Base-by-base conservation (phyloP, 495 filamentous ascomycete species). In the Aspergillus ostianus region DNA sequence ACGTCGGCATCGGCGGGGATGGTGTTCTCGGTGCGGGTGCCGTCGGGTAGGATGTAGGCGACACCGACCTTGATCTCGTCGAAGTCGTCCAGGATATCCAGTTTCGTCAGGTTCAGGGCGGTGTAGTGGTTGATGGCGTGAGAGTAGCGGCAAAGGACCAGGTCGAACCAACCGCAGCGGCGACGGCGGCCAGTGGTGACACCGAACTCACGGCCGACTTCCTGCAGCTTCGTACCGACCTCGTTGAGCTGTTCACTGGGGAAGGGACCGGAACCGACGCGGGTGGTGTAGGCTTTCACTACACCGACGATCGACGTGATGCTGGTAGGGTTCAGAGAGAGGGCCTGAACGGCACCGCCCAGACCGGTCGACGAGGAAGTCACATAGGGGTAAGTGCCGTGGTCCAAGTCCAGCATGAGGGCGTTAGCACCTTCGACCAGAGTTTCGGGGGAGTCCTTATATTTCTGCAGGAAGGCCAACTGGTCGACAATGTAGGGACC, bases 361-460 rank as follows among this genome's bases (percentile, higher is more conserved):
- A 91, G 78, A 23, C 85, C 84, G 55, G 87, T 90, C 67, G 86
- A 89, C 47, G 86, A 87, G 15, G 87, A 91, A 26, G 92, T 96
- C 56, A 95, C 92, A 64, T 84, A 93, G 58, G 92, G 92, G 68
- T 93, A 95, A 55, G 87, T 92, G 67, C 90, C 89, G 70, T 84
- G 85, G 73, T 90, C 87, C 49, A 90, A 77, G 72, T 90, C 87
- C 36, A 91, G 80, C 84, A 90, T 89, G 53, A 93, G 76, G n/a
- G 91, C 90, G 63, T 96, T 91, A n/a, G 90, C 88, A 57, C 91
- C 91, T 74, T 97, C 92, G 44, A 96, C 84, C 8, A 96, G 79
- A 61, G 92, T 88, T 59, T 82, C 82, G 53, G 79, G 77, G 19
- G 87, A 83, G 64, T 81, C 71, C 55, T 84, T 77, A 64, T 76